phyloP scores from a whole-genome alignment of 495 filamentous ascomycete species.

The Annulohypoxylon maeteangense region DNA sequence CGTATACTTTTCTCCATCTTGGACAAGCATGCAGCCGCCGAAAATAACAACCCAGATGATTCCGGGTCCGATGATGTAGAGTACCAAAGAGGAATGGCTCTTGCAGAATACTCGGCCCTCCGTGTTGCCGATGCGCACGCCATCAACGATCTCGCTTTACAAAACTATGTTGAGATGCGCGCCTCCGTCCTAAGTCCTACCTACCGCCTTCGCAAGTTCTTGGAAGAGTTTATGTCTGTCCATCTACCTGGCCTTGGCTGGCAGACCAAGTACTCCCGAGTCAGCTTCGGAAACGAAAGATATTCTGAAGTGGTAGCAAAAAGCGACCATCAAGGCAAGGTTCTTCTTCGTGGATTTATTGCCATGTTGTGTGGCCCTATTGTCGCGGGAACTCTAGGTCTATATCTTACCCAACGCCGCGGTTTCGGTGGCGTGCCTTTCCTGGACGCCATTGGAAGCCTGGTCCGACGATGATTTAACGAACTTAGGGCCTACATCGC shows the following conservation, averaged over 20 bases:
- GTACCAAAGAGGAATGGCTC: constrained; percentile 65
- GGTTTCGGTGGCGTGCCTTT: constrained; percentile 11
- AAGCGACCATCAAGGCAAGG: constrained; percentile 72
- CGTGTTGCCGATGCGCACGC: constrained; percentile 81
- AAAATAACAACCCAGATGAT: constrained; percentile 42
- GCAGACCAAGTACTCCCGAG: constrained; percentile 90
- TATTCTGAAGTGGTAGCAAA: constrained; percentile 83
- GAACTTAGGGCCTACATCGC: background rate
- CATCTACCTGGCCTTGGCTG: constrained; percentile 81
- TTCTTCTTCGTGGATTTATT: constrained; percentile 59
- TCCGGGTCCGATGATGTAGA: constrained; percentile 33
- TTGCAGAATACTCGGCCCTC: constrained; percentile 77
- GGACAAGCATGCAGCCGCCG: constrained; percentile 65
- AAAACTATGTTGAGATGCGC: constrained; percentile 95
- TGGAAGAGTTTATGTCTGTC: constrained; percentile 86
- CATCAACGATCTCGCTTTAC: constrained; percentile 91
- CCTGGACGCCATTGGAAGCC: constrained; percentile 22
- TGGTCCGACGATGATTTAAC: background rate
- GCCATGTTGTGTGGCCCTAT: constrained; percentile 47
- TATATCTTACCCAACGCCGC: constrained; percentile 39
- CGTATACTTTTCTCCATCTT: constrained; percentile 80
- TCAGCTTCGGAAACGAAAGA: constrained; percentile 91
- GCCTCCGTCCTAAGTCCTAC: constrained; percentile 76
- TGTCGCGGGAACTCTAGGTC: constrained; percentile 35
- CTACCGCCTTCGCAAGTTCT: constrained; percentile 81